Percentiles rank a stretch among this genome's conserved stretches.
Evolutionary conservation across 1,284 basidiomycete genomes (phyloP).

Genomic region (Malassezia pachydermatis): DNA sequence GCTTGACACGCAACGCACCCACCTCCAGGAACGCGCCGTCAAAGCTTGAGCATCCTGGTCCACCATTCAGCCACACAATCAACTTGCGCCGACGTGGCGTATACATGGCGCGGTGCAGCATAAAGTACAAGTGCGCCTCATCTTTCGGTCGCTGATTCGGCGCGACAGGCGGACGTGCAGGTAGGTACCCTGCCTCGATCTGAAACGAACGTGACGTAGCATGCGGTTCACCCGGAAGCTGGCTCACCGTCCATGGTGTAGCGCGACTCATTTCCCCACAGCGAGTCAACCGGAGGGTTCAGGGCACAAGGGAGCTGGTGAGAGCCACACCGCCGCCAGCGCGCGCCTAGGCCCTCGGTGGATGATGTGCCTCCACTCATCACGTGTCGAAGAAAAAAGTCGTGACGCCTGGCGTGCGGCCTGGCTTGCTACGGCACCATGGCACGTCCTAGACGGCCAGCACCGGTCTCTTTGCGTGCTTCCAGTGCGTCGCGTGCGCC

Average conservation of each 20-base stretch:
- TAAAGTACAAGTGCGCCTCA: conserved; percentile 74
- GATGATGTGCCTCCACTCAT: too few species aligned
- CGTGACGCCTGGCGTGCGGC: too few species aligned
- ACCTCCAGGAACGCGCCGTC: conserved; percentile 97
- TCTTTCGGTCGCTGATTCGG: conserved; percentile 21
- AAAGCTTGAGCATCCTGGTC: conserved; percentile 90
- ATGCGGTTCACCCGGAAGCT: conserved; percentile 9
- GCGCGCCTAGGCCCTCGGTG: too few species aligned
- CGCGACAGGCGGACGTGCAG: conserved; percentile 19
- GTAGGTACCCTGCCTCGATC: conserved; percentile 39
- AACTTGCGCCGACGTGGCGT: conserved; percentile 75
- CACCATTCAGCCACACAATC: conserved; percentile 95
- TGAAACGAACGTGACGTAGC: conserved; percentile 8
- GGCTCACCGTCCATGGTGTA: conserved; percentile 9
- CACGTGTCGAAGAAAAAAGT: too few species aligned
- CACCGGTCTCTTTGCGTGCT: too few species aligned
- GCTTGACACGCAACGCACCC: conserved; percentile 70
- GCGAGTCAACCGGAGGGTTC: too few species aligned
- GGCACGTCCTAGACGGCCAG: too few species aligned
- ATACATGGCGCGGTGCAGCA: conserved; percentile 76
- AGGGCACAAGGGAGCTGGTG: too few species aligned
- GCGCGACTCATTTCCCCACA: neutral
- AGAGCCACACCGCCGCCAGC: too few species aligned
- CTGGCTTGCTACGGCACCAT: too few species aligned
- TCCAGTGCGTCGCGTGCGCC: neutral